Evolutionary conservation across 202 grass and related monocot genomes (phyloP), one percentile per base, ranked within the genome.

Genomic region (Brachypodium distachyon): DNA sequence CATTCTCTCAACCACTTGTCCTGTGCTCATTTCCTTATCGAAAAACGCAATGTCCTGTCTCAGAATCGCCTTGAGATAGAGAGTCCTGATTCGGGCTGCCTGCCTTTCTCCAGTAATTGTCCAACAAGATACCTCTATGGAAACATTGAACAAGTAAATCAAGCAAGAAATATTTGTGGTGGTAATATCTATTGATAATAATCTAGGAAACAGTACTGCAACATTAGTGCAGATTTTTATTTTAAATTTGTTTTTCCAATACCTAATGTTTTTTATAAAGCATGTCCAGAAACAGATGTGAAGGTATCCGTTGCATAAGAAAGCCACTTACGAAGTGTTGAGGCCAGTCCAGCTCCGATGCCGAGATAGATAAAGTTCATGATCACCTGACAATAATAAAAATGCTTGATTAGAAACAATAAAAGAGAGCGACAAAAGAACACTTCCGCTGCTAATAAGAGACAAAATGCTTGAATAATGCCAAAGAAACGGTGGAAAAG

Each of bases 81-180:
- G 58, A 1, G 77, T 57, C 53, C 92, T 79, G 51, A 96, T 92
- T 19, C 89, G 61, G 54, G 89, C 77, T 27, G 89, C 83, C 48
- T 91, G 89, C 57, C 89, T 87, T 73, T 96, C 92, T 74, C 92
- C 89, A 19, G 86, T 78, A 3, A 90, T 76, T 69, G 81, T 92
- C 92, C 92, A 96, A 41, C 86, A 85, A 50, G 83, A 77, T 18
- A 96, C 89, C 89, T 96, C 93, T 96, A n/a, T n/a, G n/a, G n/a
- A n/a, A n/a, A n/a, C n/a, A n/a, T n/a, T n/a, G n/a, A n/a, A n/a
- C n/a, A n/a, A n/a, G n/a, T n/a, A n/a, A n/a, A n/a, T n/a, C n/a
- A n/a, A n/a, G n/a, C n/a, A n/a, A n/a, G n/a, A n/a, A n/a, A n/a
- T n/a, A n/a, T n/a, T n/a, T n/a, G n/a, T n/a, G n/a, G n/a, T n/a